A percentile compares a stretch with the other conserved stretches of the same genome.
Evolutionary conservation across 2,329 filamentous ascomycete genomes (phyloP).

Genomic region (Chaetomium strumarium): DNA sequence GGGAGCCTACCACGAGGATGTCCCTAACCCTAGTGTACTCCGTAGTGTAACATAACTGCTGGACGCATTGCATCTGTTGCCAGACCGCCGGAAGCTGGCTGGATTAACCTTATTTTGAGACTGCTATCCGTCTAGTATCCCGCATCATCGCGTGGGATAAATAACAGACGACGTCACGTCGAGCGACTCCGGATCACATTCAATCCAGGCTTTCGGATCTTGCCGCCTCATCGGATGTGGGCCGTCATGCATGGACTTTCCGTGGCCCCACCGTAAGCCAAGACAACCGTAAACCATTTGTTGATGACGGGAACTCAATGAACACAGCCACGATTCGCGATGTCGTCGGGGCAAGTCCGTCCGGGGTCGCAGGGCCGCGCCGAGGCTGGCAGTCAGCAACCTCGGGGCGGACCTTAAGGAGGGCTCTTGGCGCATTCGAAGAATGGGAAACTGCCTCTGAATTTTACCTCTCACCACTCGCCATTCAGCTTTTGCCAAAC

Average conservation of each 20-base stretch:
- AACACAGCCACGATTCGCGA: background rate
- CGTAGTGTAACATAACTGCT: no score
- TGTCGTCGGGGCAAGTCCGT: background rate
- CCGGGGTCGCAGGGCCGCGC: background rate
- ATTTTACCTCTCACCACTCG: background rate
- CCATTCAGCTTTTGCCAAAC: background rate
- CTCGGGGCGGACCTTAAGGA: background rate
- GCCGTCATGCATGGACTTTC: conserved; percentile 8
- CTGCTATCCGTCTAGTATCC: no score
- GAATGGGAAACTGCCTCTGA: background rate
- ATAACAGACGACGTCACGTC: no score
- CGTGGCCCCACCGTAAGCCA: conserved; percentile 1
- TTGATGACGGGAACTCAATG: background rate
- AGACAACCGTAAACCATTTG: no score
- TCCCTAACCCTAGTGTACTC: no score
- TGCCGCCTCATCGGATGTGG: background rate
- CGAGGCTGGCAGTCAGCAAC: background rate
- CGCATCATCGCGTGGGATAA: no score
- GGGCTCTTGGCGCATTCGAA: background rate
- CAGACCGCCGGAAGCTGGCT: no score
- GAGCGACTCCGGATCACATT: no score
- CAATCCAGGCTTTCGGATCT: no score
- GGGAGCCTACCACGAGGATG: no score
- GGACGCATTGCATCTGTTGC: no score
- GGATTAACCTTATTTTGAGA: no score